These are phyloP conservation scores for Chlamydomonas sphaeroides DNA, from an alignment of 139 green algal genomes.

Conservation along the genomic window DNA sequence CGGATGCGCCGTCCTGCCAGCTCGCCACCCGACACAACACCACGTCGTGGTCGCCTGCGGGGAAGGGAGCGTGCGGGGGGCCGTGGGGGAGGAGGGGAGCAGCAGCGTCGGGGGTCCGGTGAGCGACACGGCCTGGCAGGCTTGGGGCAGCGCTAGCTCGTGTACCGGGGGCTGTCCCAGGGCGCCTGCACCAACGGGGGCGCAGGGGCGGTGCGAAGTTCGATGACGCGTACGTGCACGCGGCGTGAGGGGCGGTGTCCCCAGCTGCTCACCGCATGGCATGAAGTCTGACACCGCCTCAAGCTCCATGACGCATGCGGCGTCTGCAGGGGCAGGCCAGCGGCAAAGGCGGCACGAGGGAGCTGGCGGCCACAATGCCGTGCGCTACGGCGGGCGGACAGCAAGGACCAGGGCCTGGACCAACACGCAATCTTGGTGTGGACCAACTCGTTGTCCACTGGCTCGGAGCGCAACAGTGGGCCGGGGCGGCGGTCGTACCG, in stretches of 20 bases:
- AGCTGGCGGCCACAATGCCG: too few species aligned
- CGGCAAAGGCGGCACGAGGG: too few species aligned
- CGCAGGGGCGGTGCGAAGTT: background rate
- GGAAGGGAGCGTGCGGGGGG: background rate
- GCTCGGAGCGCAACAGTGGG: too few species aligned
- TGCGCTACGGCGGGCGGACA: too few species aligned
- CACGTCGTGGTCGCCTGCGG: conserved; percentile 68
- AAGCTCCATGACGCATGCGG: conserved; percentile 61
- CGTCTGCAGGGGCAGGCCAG: conserved; percentile 30
- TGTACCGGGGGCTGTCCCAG: background rate
- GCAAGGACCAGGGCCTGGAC: too few species aligned
- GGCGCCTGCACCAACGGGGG: background rate
- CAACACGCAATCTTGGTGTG: too few species aligned
- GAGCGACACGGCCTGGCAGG: too few species aligned
- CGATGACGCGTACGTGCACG: background rate
- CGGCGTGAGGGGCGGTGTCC: too few species aligned
- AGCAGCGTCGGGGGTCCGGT: too few species aligned
- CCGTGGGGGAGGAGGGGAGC: background rate
- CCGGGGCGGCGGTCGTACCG: too few species aligned
- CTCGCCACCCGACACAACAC: conserved; percentile 60
- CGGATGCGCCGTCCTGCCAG: conserved; percentile 43
- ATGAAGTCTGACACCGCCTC: conserved; percentile 53
- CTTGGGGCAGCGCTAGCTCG: background rate
- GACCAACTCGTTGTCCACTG: too few species aligned
- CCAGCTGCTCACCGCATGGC: conserved; percentile 12